Base-by-base conservation (phyloP, 805 yeast genomes). In the Ogataea naganishii region DNA sequence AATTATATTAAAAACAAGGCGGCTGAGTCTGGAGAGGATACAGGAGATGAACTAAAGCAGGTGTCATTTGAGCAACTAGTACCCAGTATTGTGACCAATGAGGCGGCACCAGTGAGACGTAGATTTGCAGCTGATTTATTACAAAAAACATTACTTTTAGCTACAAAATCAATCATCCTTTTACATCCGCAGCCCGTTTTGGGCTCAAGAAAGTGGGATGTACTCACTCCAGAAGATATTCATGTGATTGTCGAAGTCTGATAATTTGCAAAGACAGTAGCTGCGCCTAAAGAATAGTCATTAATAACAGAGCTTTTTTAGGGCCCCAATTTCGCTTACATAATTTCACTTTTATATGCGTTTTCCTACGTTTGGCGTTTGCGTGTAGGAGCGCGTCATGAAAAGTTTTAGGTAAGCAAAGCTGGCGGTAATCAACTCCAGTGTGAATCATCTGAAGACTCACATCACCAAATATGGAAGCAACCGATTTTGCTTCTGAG, bases 401-500 rank as follows among this genome's bases (percentile, higher is more conserved):
- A n/a, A n/a, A n/a, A n/a, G n/a, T n/a, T n/a, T n/a, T n/a, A n/a
- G n/a, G n/a, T n/a, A n/a, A n/a, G n/a, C n/a, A n/a, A n/a, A n/a
- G n/a, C n/a, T n/a, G n/a, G n/a, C n/a, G n/a, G n/a, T n/a, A n/a
- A n/a, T n/a, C n/a, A n/a, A n/a, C n/a, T n/a, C n/a, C n/a, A n/a
- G n/a, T n/a, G n/a, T n/a, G n/a, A n/a, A n/a, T n/a, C n/a, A n/a
- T n/a, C n/a, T 12, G 9, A 12, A 14, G 14, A 24, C 7, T 9
- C 16, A 24, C 24, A 22, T 22, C 14, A 15, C 24, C 14, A 22
- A 13, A 22, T 10, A 26, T 26, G 22, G 18, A 26, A 18, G 29
- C 19, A 6, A 17, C 5, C 7, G 32, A 30, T 20, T 14, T 30
- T 6, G 20, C n/a, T 15, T 84, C 86, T 3, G 85, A 77, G 38